Base-by-base conservation (phyloP, 2,329 filamentous ascomycete genomes). In the Pseudopyricularia cyperi region DNA sequence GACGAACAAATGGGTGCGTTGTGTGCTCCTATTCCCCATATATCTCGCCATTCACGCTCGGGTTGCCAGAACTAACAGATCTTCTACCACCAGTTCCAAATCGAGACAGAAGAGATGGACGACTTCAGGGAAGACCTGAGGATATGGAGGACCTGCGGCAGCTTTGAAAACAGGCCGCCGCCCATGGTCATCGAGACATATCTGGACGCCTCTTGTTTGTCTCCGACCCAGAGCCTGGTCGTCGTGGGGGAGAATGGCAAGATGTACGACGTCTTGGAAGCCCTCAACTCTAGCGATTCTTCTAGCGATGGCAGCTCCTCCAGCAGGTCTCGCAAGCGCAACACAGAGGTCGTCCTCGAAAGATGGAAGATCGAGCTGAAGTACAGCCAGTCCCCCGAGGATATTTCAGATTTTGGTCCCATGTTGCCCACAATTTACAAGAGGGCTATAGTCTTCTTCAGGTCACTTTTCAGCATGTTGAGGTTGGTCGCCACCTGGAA, bases 391-490 rank as follows among this genome's bases (percentile, higher is more conserved):
- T 64, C 72, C 64, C 19, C 39, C 22, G 64, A 75, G 57, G 61
- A 65, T 32, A 60, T 64, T 15, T 73, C 78, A 48, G 79, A 79
- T 63, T 87, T 83, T 63, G 78, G 77, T 7, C 72, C 72, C 11
- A 73, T 71, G 32, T 71, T 97, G 50, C 89, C 93, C 14, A 91
- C 88, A 51, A 83, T 95, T 54, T 98, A 98, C 75, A 98, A 98
- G 71, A 93, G 95, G 69, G 89, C 87, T 60, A 95, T 98, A 57
- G 86, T 97, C 58, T 82, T 96, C 60, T 96, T 97, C 68, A 80
- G 93, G 55, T 89, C 89, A 2, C 75, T 98, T 46, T 95, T 87
- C 65, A 81, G 87, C 49, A 86, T 87, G 52, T 80, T 88, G 39
- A 85, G 87, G 60, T 78, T 96, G 55, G 71, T 95, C 55, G 93